Conservation (phyloP, 352 stramenopile genomes). For the Bremia lactucae region DNA sequence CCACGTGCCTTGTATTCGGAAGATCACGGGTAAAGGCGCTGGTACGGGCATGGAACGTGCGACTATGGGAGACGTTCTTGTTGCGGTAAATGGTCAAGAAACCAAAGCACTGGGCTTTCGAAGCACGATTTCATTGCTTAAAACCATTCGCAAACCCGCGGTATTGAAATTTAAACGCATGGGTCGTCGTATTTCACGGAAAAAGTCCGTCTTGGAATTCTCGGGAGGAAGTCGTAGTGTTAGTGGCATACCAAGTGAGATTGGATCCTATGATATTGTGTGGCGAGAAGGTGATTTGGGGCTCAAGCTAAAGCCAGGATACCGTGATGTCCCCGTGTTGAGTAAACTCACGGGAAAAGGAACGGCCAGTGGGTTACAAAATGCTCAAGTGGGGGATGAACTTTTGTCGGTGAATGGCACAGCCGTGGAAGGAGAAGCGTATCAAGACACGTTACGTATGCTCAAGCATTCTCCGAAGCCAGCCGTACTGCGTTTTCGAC, state of each 20-base stretch:
- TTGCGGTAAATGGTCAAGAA: conserved; percentile 78
- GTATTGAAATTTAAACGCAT: conserved; percentile 86
- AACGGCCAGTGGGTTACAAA: conserved; percentile 71
- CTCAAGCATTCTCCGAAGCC: conserved; percentile 83
- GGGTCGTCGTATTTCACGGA: conserved; percentile 59
- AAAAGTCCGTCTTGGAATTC: conserved; percentile 31
- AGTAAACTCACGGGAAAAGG: conserved; percentile 80
- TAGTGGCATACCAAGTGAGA: conserved; percentile 31
- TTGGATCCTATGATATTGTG: conserved; percentile 78
- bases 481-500: conserved; percentile 68
- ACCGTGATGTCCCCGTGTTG: conserved; percentile 64
- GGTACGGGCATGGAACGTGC: conserved; percentile 78
- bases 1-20: conserved; percentile 81
- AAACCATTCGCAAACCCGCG: conserved; percentile 76
- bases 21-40: conserved; percentile 76
- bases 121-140: conserved; percentile 76
- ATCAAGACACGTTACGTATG: conserved; percentile 79
- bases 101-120: conserved; percentile 79
- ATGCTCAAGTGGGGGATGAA: conserved; percentile 71
- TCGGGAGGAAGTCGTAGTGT: conserved; percentile 17
- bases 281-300: conserved; percentile 80
- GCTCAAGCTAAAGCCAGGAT: conserved; percentile 77
- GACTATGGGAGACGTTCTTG: conserved; percentile 65
- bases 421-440: conserved; percentile 65
- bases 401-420: conserved; percentile 79